Conservation (phyloP, 345 rosid species). For the Corchorus capsularis region DNA sequence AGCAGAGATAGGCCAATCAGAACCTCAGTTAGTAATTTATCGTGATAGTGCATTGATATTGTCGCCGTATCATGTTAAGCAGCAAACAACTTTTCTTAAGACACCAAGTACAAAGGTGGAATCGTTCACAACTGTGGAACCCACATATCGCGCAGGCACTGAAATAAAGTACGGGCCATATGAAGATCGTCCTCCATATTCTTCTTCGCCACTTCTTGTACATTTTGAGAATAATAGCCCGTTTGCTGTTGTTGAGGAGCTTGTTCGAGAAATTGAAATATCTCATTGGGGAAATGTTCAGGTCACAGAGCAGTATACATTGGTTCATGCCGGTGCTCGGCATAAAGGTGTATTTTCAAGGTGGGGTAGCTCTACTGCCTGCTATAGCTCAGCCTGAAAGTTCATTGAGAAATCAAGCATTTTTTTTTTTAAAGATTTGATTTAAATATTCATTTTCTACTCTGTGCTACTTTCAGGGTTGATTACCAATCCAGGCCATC, state of each 20-base stretch:
- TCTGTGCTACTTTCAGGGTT: slow-evolving; percentile 66
- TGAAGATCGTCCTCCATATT: slow-evolving; percentile 67
- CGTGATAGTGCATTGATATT: slow-evolving; percentile 73
- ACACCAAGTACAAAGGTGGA: slow-evolving; percentile 83
- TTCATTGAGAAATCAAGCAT: background rate
- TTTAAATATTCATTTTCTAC: slow-evolving; percentile 19
- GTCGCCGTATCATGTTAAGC: slow-evolving; percentile 79
- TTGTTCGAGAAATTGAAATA: slow-evolving; percentile 87
- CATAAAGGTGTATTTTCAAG: slow-evolving; percentile 97
- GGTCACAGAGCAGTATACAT: slow-evolving; percentile 78
- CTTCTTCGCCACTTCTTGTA: slow-evolving; percentile 72
- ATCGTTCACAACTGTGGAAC: slow-evolving; percentile 86
- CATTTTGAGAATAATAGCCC: slow-evolving; percentile 96
- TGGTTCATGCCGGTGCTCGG: slow-evolving; percentile 93
- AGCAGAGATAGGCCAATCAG: slow-evolving; percentile 85
- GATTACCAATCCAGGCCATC: slow-evolving; percentile 85
- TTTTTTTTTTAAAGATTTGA: background rate
- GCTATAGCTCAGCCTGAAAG: background rate
- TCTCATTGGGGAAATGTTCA: slow-evolving; percentile 99
- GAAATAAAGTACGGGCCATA: slow-evolving; percentile 95
- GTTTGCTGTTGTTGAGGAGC: slow-evolving; percentile 97
- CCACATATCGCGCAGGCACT: slow-evolving; percentile 65
- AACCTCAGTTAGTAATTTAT: slow-evolving; percentile 86
- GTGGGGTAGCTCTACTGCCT: slow-evolving; percentile 42
- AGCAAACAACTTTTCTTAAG: slow-evolving; percentile 77